Base-by-base conservation (phyloP, 257 asterid species). In the Gentiana dahurica region DNA sequence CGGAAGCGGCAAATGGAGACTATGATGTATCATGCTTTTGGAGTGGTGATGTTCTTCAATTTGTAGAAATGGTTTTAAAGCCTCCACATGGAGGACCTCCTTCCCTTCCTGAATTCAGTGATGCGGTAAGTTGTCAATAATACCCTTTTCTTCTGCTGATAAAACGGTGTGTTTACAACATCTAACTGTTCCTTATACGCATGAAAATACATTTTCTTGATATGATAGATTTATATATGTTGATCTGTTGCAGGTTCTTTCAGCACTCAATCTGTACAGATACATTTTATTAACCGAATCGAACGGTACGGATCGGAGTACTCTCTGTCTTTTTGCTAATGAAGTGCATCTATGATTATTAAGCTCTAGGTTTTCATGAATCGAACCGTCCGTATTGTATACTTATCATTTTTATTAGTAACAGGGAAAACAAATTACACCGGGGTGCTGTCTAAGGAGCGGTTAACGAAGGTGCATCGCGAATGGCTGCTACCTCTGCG, bases 41-140 rank as follows among this genome's bases (percentile, higher is more conserved):
- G 97, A 73, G 65, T 65, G 77, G 83, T 44, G 60, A 67, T 51
- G 81, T 75, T 71, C 93, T 91, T 60, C 81, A 87, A 68, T 64
- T 87, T 71, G 77, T 87, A 59, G 92, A 85, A 71, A 59, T 75
- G 75, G 77, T 91, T 75, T 74, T 91, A 51, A 83, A 73, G 66
- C 96, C 98, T 66, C 89, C 92, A 34, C 58, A 58, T 58, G 97
- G 96, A 53, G 94, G 97, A 64, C 98, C 95, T 65, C 97, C 96
- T 51, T 63, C 75, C 10, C 93, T 91, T 61, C 95, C 95, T 3
- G 96, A 87, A 68, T 68, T 67, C 79, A 75, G 86, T 63, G 95
- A 91, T 77, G 95, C 96, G 35, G 98, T 91, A 71, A 68, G 55
- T 51, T 60, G 74, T 69, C 68, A 68, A 69, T 48, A 54, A 36